These are phyloP conservation scores for Yarrowia divulgata DNA, from an alignment of 805 yeast genomes.

Conservation along the genomic window DNA sequence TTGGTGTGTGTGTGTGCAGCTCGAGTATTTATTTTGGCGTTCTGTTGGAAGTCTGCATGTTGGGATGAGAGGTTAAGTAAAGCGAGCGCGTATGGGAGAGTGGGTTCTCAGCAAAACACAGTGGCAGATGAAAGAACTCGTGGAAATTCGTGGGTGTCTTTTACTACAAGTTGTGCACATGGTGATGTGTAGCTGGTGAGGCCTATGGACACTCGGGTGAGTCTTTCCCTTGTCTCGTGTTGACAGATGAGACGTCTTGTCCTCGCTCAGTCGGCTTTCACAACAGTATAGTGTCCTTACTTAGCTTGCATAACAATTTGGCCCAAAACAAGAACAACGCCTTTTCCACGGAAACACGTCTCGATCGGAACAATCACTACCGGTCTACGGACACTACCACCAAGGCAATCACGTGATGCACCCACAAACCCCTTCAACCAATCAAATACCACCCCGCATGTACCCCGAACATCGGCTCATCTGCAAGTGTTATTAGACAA, in stretches of 20 bases:
- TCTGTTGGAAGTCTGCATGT: background rate
- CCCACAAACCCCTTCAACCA: background rate
- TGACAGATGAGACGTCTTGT: no score
- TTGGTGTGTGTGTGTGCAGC: background rate
- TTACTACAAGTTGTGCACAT: no score
- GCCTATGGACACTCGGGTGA: no score
- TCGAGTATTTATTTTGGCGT: background rate
- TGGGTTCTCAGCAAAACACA: background rate
- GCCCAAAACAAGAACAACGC: background rate
- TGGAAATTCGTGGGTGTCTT: no score
- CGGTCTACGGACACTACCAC: background rate
- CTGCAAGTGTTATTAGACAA: background rate
- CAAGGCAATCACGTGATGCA: background rate
- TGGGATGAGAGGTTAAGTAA: background rate
- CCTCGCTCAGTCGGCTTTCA: background rate
- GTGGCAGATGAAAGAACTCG: no score
- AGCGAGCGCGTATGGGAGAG: no score
- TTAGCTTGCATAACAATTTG: background rate
- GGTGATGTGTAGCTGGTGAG: no score
- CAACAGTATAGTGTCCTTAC: background rate
- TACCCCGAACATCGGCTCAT: constrained; percentile 2
- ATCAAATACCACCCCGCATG: background rate
- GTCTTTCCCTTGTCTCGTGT: no score
- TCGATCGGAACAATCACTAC: background rate
- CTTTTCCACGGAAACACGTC: no score